These are phyloP conservation scores for Senecio squalidus DNA, from an alignment of 140 eudicot species.

Conservation along the genomic window DNA sequence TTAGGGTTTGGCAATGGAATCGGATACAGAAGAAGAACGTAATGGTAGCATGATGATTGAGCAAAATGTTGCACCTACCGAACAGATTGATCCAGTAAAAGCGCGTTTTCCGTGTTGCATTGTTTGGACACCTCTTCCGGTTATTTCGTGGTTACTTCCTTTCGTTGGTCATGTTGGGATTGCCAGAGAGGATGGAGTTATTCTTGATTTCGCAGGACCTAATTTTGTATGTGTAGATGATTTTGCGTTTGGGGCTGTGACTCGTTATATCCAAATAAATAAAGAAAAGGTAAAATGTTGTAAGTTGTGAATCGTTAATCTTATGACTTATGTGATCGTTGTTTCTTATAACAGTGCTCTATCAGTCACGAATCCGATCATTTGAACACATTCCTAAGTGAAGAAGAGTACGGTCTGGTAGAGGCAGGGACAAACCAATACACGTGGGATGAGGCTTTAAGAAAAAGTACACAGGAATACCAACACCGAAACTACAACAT, in stretches of 20 bases:
- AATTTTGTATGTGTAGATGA: conserved; percentile 67
- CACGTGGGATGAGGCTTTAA: conserved; percentile 70
- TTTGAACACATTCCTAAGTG: conserved; percentile 20
- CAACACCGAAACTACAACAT: conserved; percentile 78
- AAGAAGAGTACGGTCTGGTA: conserved; percentile 20
- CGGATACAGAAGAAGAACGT: conserved; percentile 19
- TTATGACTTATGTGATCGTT: neutral
- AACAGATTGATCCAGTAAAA: conserved; percentile 55
- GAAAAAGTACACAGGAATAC: conserved; percentile 71
- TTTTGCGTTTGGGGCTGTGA: conserved; percentile 67
- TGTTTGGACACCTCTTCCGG: conserved; percentile 50
- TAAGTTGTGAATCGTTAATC: neutral
- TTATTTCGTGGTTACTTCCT: conserved; percentile 75
- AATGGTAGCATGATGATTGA: conserved; percentile 42
- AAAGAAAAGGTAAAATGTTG: conserved; percentile 52
- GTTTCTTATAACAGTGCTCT: conserved; percentile 36
- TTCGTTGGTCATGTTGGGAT: conserved; percentile 73
- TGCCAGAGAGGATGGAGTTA: conserved; percentile 75
- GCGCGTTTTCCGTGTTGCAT: conserved; percentile 71
- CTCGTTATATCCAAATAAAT: conserved; percentile 62
- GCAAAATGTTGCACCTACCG: conserved; percentile 16
- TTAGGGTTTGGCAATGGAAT: conserved; percentile 34
- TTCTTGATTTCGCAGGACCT: conserved; percentile 76
- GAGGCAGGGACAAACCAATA: conserved; percentile 36
- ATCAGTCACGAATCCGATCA: conserved; percentile 12